Conservation (phyloP, 192 early-diverging fungal genomes). For the Umbelopsis sp. region DNA sequence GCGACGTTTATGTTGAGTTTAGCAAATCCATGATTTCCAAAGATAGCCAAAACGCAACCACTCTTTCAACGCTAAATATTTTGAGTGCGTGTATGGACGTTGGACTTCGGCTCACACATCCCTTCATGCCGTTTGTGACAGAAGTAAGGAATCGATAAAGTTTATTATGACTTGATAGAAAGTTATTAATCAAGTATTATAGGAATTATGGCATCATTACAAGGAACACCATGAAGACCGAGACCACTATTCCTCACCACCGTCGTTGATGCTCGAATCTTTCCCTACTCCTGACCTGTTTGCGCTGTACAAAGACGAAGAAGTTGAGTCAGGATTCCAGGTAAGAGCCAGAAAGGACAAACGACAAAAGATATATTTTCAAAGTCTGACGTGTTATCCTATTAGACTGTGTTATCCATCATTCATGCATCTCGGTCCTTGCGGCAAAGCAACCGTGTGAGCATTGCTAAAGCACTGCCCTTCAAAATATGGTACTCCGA, state of each 20-base stretch:
- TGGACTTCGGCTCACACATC: conserved; percentile 84
- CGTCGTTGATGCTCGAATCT: conserved; percentile 50
- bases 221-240: conserved; percentile 25
- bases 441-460: conserved; percentile 54
- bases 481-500: conserved; percentile 49
- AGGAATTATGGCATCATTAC: conserved; percentile 61
- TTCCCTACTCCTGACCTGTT: conserved; percentile 44
- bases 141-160: conserved; percentile 60
- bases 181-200: neutral
- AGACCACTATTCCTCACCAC: neutral
- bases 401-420: conserved; percentile 43
- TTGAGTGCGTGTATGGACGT: conserved; percentile 75
- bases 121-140: conserved; percentile 97
- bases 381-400: neutral
- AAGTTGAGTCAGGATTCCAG: conserved; percentile 52
- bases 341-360: conserved; percentile 29
- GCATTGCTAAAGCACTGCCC: conserved; percentile 42
- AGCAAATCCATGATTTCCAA: conserved; percentile 81
- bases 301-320: conserved; percentile 33
- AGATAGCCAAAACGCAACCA: conserved; percentile 19
- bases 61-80: conserved; percentile 42
- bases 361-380: no score
- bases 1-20: conserved; percentile 92
- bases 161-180: neutral
- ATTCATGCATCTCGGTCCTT: conserved; percentile 56